These are phyloP conservation scores for Posidonia oceanica DNA, from an alignment of 116 monocot genomes.

Conservation along the genomic window DNA sequence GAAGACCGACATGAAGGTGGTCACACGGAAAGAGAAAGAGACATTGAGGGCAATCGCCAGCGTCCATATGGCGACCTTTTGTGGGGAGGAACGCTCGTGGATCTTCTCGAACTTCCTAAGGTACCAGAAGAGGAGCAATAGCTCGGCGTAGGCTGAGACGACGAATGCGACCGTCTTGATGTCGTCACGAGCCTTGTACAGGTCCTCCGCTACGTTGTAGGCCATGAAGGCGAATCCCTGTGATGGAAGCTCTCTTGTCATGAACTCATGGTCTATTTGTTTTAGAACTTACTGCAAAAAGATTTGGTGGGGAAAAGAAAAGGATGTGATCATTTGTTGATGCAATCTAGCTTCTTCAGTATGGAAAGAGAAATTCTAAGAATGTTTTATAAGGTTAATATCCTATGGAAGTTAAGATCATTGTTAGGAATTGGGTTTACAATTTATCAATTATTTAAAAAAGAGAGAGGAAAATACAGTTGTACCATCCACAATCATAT, in stretches of 20 bases:
- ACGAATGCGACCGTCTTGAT: slow-evolving; percentile 1
- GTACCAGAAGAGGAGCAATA: not conserved
- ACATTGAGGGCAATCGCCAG: not conserved
- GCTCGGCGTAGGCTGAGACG: not conserved
- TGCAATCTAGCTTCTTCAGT: no score
- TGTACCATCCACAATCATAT: no score
- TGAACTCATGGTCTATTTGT: no score
- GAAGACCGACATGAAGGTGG: not conserved
- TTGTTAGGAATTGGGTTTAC: no score
- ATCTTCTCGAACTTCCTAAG: slow-evolving; percentile 1
- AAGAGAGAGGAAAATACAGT: no score
- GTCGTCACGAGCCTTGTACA: not conserved
- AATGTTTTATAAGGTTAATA: no score
- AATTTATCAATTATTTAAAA: no score
- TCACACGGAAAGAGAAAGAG: not conserved
- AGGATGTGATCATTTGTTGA: no score
- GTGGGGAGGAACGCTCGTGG: not conserved
- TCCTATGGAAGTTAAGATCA: no score
- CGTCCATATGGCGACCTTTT: not conserved
- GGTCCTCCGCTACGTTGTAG: not conserved
- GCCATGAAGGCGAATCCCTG: not conserved
- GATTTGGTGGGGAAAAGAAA: no score
- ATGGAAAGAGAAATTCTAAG: no score
- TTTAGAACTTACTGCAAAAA: no score
- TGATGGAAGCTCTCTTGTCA: not conserved